These are phyloP conservation scores for Diaporthe vexans DNA, from an alignment of 2,329 filamentous ascomycete genomes.

Conservation along the genomic window DNA sequence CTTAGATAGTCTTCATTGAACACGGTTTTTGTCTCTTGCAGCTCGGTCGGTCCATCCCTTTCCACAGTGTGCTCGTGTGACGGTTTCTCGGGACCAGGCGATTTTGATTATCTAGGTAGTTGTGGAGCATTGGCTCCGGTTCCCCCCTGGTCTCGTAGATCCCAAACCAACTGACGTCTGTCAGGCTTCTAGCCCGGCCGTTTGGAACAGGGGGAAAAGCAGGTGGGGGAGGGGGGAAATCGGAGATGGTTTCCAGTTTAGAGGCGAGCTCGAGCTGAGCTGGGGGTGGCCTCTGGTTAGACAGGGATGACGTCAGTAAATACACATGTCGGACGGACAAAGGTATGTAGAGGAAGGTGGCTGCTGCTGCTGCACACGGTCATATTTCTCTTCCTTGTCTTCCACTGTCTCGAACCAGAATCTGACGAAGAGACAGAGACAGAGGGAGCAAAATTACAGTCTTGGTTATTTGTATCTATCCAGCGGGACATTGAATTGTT, in stretches of 20 bases:
- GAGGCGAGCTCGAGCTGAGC: constrained; percentile 1
- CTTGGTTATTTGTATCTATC: neutral
- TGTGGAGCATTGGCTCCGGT: constrained; percentile 24
- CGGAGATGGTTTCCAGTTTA: constrained; percentile 9
- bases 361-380: neutral
- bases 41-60: neutral
- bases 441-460: neutral
- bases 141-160: neutral
- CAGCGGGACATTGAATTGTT: neutral
- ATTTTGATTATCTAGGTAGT: neutral
- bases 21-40: constrained; percentile 5
- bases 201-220: neutral
- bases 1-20: constrained; percentile 17
- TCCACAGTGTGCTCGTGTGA: neutral
- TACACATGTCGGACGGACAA: constrained; percentile 9
- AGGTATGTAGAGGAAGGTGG: neutral
- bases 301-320: constrained; percentile 24
- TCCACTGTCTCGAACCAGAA: neutral
- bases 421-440: neutral
- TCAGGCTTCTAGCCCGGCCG: neutral
- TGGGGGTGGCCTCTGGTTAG: neutral
- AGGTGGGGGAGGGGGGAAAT: neutral
- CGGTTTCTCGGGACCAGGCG: neutral
- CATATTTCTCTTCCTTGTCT: neutral
- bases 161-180: constrained; percentile 19